Conservation (phyloP, 2,329 filamentous ascomycete species). For the Malbranchea zuffiana region DNA sequence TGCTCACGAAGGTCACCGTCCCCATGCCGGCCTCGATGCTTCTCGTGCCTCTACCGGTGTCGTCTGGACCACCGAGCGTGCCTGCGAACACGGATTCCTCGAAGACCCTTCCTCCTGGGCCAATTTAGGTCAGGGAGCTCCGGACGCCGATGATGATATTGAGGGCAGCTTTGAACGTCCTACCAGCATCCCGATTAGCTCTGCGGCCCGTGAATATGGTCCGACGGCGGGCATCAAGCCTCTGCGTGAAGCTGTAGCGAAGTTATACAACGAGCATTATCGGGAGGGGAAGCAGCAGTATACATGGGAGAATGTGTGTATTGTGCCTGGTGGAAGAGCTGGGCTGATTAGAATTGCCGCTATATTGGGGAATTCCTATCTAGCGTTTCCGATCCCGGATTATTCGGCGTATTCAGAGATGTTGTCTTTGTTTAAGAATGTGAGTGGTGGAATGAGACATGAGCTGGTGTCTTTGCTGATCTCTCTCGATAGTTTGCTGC, state of each 20-base stretch:
- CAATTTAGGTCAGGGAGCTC: slow-evolving; percentile 86
- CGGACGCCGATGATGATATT: slow-evolving; percentile 89
- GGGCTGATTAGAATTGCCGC: slow-evolving; percentile 91
- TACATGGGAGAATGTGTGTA: slow-evolving; percentile 94
- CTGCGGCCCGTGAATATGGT: slow-evolving; percentile 76
- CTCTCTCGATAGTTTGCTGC: slow-evolving; percentile 55
- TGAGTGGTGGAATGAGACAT: slow-evolving; percentile 17
- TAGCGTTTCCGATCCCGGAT: slow-evolving; percentile 89
- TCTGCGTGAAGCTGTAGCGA: slow-evolving; percentile 76
- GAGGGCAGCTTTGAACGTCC: slow-evolving; percentile 79
- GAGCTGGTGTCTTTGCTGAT: not conserved
- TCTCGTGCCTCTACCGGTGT: slow-evolving; percentile 84
- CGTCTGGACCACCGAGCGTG: slow-evolving; percentile 63
- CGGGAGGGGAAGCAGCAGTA: slow-evolving; percentile 79
- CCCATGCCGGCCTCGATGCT: slow-evolving; percentile 82
- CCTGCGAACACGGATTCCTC: slow-evolving; percentile 75
- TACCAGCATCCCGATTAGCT: slow-evolving; percentile 62
- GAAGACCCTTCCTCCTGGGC: slow-evolving; percentile 79
- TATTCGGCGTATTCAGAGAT: slow-evolving; percentile 98
- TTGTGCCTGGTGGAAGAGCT: slow-evolving; percentile 85
- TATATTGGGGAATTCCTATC: slow-evolving; percentile 80
- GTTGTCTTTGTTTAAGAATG: slow-evolving; percentile 84
- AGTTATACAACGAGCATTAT: slow-evolving; percentile 87
- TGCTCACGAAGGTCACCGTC: slow-evolving; percentile 81
- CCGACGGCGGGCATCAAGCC: slow-evolving; percentile 91